A percentile compares a stretch with the other conserved stretches of the same genome.
phyloP scores from a whole-genome alignment of 208 protist genomes.

The Balamuthia mandrillaris region DNA sequence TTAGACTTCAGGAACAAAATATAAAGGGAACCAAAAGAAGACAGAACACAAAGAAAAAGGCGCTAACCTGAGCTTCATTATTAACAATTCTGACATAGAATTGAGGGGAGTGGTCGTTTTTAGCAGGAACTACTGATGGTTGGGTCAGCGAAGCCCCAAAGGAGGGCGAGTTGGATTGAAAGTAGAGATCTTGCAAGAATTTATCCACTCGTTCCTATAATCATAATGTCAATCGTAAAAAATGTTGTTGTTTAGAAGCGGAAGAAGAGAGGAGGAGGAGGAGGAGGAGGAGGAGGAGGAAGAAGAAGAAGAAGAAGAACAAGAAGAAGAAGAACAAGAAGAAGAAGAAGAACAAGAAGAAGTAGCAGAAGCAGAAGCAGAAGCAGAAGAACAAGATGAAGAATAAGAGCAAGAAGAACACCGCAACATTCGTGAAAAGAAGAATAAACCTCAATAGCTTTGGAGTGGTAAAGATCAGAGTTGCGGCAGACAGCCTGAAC shows the following conservation, averaged over 20 bases:
- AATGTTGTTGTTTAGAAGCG: background rate
- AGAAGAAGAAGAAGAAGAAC: background rate
- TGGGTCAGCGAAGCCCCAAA: too few species aligned
- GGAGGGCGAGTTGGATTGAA: too few species aligned
- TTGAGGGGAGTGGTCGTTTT: too few species aligned
- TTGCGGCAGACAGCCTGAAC: background rate
- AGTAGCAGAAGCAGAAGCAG: background rate
- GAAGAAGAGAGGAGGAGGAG: background rate
- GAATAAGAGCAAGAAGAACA: too few species aligned
- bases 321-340: background rate
- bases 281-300: background rate
- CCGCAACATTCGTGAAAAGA: too few species aligned
- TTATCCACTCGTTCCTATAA: constrained; percentile 1
- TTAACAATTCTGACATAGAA: constrained; percentile 11
- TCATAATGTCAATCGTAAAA: background rate
- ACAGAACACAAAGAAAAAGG: background rate
- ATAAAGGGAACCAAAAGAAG: background rate
- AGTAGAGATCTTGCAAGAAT: background rate
- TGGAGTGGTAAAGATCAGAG: constrained; percentile 15
- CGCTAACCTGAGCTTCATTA: background rate
- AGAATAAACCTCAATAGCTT: too few species aligned
- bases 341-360: background rate
- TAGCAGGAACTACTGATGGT: too few species aligned
- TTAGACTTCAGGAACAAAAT: background rate
- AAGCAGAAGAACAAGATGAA: too few species aligned